Evolutionary conservation across 2,329 filamentous ascomycete species (phyloP), one percentile per base, ranked within the genome.

Genomic region (Intubia oerlemansii): DNA sequence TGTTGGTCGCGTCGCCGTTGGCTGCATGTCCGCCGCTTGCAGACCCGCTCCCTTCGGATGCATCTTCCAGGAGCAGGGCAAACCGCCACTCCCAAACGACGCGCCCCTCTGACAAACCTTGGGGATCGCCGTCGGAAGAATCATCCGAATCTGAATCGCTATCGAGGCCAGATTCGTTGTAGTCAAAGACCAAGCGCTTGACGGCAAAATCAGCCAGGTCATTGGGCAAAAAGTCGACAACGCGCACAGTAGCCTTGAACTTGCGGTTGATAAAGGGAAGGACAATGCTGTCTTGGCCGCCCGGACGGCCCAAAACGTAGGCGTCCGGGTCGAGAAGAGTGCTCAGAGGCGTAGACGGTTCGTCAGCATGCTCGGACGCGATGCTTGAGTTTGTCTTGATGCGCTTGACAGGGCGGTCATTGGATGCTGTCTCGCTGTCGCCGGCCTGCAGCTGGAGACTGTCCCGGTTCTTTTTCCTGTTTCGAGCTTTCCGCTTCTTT

Each of bases 71-170:
- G 10, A 76, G 57, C 15, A 95, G 57, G 14, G 65, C 66, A 48
- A 93, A 93, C 10, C 66, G 62, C 84, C 84, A 93, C 46, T 88
- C 70, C 77, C 80, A 92, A n/a, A n/a, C n/a, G n/a, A n/a, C n/a
- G n/a, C n/a, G n/a, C n/a, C n/a, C n/a, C n/a, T n/a, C n/a, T n/a
- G n/a, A n/a, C n/a, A n/a, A n/a, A n/a, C n/a, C n/a, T n/a, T n/a
- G n/a, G n/a, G 31, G 14, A n/a, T 30, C 26, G 11, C 16, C 24
- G 2, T 32, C 37, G 4, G 24, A 26, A 7, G 24, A 21, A 3
- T 17, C 19, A n/a, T 7, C 10, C 14, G 23, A 24, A 7, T 14
- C 14, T 10, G 29, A 22, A 5, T 46, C 42, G 8, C 8, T 24
- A 25, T 31, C 45, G 9, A 23, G 6, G 26, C n/a, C n/a, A n/a